Conservation (phyloP, 805 yeast genomes). For the Saccharomycopsis babjevae region DNA sequence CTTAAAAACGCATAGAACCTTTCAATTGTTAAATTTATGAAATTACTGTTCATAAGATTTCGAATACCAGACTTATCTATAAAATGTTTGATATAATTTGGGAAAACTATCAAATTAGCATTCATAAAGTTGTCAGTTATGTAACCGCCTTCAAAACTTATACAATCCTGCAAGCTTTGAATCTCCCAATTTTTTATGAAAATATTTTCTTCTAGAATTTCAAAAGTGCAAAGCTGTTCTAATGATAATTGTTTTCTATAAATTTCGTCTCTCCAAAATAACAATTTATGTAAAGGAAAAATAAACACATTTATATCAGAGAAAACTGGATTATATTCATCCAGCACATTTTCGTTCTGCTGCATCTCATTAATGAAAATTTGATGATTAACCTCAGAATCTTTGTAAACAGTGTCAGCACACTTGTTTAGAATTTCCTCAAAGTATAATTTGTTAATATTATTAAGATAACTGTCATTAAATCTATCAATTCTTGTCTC, state of each 20-base stretch:
- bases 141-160: constrained; percentile 33
- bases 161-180: background rate
- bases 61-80: no score
- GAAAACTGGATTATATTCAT: background rate
- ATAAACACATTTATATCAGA: background rate
- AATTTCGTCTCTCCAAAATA: background rate
- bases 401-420: background rate
- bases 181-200: constrained; percentile 1
- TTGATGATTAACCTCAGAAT: background rate
- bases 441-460: background rate
- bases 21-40: background rate
- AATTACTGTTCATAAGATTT: background rate
- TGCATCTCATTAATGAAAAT: background rate
- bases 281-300: background rate
- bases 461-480: constrained; percentile 49
- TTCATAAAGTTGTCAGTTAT: constrained; percentile 23
- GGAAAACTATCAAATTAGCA: constrained; percentile 33
- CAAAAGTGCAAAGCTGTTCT: background rate
- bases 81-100: constrained; percentile 9
- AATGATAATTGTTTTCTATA: background rate
- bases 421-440: background rate
- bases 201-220: background rate
- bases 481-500: constrained; percentile 38
- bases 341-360: background rate
- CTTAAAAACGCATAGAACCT: background rate